Base-by-base conservation (phyloP, 2,329 filamentous ascomycete genomes). In the Beauveria sp. region DNA sequence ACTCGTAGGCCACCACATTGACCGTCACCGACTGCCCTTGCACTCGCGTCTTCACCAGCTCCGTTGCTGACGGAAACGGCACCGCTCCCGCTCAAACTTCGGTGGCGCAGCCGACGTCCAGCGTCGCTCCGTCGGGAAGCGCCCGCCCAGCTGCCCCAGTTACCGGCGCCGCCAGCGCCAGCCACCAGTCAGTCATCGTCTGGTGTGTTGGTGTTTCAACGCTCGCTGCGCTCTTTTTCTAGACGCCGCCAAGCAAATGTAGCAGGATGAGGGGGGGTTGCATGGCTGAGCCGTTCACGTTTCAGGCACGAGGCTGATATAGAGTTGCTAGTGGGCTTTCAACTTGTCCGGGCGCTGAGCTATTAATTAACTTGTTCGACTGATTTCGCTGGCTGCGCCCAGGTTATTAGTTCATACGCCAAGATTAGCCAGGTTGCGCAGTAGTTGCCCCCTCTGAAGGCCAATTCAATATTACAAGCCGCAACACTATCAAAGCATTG, bases 1-100 rank as follows among this genome's bases (percentile, higher is more conserved):
- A 47, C 18, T 38, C 2, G 26, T 38, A 80, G 74, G 77, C 85
- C 69, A 85, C 83, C 70, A 84, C 82, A 70, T 73, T 86, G 74
- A 86, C 84, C 74, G 79, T 86, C 77, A 81, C 81, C 68, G 76
- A 85, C 79, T 86, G 84, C 78, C 81, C 83, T 64, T 86, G 83
- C 82, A 87, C 79, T 79, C 58, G 73, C 22, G 51, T 81, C 68
- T 74, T 72, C 69, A 79, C 75, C 70, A 73, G 40, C 40, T 8
- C 24, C 9, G 30, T 30, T 30, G n/a, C 10, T 2, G 18, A 40
- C 5, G 52, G 52, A 3, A 55, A 55, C 24, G 9, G 16, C 18
- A 55, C 52, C 24, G 2, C 16, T 28, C 22, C 20, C 20, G 40
- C 40, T 7, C 28, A 30, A n/a, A 30, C 40, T 10, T 20, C 52